phyloP scores from a whole-genome alignment of 208 protist species.

The Leishmania tropica region DNA sequence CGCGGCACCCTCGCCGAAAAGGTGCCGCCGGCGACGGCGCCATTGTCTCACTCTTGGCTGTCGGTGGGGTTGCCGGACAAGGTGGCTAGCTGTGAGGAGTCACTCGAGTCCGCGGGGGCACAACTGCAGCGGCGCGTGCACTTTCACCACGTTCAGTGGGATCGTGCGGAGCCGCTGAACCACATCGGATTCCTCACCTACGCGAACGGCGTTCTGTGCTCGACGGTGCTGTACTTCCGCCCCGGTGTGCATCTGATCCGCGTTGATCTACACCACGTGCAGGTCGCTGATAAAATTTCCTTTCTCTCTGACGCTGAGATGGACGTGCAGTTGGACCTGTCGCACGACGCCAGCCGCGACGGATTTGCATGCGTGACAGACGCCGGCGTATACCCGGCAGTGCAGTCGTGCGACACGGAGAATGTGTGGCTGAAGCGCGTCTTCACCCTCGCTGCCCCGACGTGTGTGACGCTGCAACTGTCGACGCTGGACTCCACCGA shows the following conservation, averaged over 20 bases:
- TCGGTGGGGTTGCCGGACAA: background rate
- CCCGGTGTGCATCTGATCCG: slow-evolving; percentile 68
- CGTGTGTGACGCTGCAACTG: slow-evolving; percentile 61
- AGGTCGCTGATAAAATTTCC: slow-evolving; percentile 38
- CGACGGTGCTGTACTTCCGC: slow-evolving; percentile 38
- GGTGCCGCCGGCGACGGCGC: no score
- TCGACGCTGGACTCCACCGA: slow-evolving; percentile 52
- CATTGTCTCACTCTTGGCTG: background rate
- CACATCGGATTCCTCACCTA: slow-evolving; percentile 41
- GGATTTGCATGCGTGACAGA: slow-evolving; percentile 57
- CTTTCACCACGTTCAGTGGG: slow-evolving; percentile 67
- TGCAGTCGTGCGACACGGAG: slow-evolving; percentile 46
- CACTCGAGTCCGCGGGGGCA: background rate
- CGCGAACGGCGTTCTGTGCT: slow-evolving; percentile 43
- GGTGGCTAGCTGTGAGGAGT: background rate
- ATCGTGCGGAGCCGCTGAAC: slow-evolving; percentile 67
- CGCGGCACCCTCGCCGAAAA: no score
- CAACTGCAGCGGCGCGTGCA: slow-evolving; percentile 33
- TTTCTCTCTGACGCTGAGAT: slow-evolving; percentile 53
- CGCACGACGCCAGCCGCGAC: slow-evolving; percentile 35
- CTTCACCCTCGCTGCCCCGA: slow-evolving; percentile 59
- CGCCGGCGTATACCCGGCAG: slow-evolving; percentile 53
- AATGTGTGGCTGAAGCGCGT: slow-evolving; percentile 84
- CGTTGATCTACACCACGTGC: slow-evolving; percentile 54
- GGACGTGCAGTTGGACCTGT: slow-evolving; percentile 43